These are phyloP conservation scores for Starmerella powellii DNA, from an alignment of 805 yeast species.

Conservation along the genomic window DNA sequence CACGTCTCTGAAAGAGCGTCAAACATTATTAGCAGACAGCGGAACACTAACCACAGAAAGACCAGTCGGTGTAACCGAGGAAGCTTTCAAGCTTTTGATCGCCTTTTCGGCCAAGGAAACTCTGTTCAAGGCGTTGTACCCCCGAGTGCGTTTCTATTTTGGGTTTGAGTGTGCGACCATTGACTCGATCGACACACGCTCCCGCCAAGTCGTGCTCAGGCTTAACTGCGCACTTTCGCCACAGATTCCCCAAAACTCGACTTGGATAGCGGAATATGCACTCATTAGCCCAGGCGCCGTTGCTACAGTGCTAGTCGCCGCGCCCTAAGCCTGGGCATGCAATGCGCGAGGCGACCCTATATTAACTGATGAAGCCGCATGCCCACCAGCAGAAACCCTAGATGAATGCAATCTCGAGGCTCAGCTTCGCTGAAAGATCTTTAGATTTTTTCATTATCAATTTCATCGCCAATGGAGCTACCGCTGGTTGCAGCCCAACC, in stretches of 20 bases:
- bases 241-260: neutral
- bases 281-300: neutral
- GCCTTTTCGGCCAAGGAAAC: conserved; percentile 15
- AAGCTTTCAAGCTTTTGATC: neutral
- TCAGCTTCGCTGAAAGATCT: neutral
- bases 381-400: conserved; percentile 1
- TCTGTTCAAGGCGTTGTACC: conserved; percentile 13
- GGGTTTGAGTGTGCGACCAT: conserved; percentile 13
- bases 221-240: neutral
- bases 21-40: too few species aligned
- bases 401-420: neutral
- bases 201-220: neutral
- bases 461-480: conserved; percentile 2
- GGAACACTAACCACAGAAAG: neutral
- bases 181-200: neutral
- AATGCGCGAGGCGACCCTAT: neutral
- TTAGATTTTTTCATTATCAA: conserved; percentile 1
- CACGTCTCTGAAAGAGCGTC: too few species aligned
- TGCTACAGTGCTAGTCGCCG: neutral
- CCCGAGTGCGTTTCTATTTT: conserved; percentile 2
- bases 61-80: neutral
- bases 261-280: neutral
- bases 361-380: neutral
- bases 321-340: neutral
- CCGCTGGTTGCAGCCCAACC: conserved; percentile 18